Conservation (phyloP, 192 early-diverging fungal genomes). For the Backusella psychrophila region DNA sequence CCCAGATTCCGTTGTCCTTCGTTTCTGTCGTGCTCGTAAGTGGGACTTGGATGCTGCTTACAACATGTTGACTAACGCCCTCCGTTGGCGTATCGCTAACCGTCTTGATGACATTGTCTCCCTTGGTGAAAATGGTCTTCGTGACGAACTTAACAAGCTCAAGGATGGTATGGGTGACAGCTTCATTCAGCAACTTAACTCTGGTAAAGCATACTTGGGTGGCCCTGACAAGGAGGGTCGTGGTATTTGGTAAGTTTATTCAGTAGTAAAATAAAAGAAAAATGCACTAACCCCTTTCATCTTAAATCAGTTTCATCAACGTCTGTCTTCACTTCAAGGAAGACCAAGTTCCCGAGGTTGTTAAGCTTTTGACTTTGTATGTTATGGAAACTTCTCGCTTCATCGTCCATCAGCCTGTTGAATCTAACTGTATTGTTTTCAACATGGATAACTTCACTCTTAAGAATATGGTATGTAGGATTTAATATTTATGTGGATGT, state of each 20-base stretch:
- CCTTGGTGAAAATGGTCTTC: slow-evolving; percentile 39
- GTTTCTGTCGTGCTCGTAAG: slow-evolving; percentile 87
- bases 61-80: slow-evolving; percentile 63
- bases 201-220: slow-evolving; percentile 48
- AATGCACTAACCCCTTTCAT: neutral
- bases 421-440: slow-evolving; percentile 73
- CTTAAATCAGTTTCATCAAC: slow-evolving; percentile 44
- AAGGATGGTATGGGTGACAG: slow-evolving; percentile 32
- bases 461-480: slow-evolving; percentile 54
- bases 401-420: slow-evolving; percentile 62
- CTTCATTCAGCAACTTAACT: slow-evolving; percentile 41
- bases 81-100: slow-evolving; percentile 72
- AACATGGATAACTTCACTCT: slow-evolving; percentile 76
- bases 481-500: neutral
- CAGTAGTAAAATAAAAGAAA: neutral
- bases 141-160: slow-evolving; percentile 33
- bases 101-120: slow-evolving; percentile 44
- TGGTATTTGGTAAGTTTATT: slow-evolving; percentile 49
- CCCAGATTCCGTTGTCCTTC: slow-evolving; percentile 69
- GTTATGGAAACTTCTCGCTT: slow-evolving; percentile 73
- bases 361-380: slow-evolving; percentile 67
- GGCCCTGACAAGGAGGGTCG: slow-evolving; percentile 49
- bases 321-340: slow-evolving; percentile 52
- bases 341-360: slow-evolving; percentile 59
- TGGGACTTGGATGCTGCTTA: slow-evolving; percentile 79